Conservation (phyloP, 2,329 filamentous ascomycete species). For the Exserohilum rostratum region DNA sequence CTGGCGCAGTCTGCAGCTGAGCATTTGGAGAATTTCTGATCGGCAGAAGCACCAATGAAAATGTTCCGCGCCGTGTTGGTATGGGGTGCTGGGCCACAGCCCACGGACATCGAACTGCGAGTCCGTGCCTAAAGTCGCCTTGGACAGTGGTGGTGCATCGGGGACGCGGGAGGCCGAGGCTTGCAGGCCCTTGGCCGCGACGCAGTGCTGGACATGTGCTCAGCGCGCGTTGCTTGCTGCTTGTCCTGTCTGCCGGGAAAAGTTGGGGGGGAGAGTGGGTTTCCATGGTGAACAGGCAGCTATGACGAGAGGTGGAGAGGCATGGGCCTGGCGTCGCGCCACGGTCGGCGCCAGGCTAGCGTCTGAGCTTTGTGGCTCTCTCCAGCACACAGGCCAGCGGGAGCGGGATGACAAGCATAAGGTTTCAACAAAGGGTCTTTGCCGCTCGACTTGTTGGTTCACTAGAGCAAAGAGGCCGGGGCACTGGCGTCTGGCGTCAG, state of each 20-base stretch:
- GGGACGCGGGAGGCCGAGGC: slow-evolving; percentile 33
- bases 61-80: slow-evolving; percentile 16
- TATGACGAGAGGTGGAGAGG: slow-evolving; percentile 33
- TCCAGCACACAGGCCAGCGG: slow-evolving; percentile 38
- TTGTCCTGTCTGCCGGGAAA: slow-evolving; percentile 9
- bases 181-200: slow-evolving; percentile 25
- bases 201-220: slow-evolving; percentile 18
- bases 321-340: slow-evolving; percentile 29
- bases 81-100: slow-evolving; percentile 15
- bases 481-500: slow-evolving; percentile 13
- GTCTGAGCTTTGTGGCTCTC: slow-evolving; percentile 26
- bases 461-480: slow-evolving; percentile 22
- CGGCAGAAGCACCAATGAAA: slow-evolving; percentile 31
- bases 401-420: slow-evolving; percentile 50
- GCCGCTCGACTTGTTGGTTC: slow-evolving; percentile 25
- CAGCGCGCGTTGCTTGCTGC: slow-evolving; percentile 10
- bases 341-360: slow-evolving; percentile 35
- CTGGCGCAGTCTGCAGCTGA: slow-evolving; percentile 26
- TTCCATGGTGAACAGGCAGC: slow-evolving; percentile 13
- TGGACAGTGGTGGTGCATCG: slow-evolving; percentile 30
- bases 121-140: slow-evolving; percentile 25
- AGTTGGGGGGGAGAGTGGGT: slow-evolving; percentile 9
- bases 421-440: slow-evolving; percentile 43
- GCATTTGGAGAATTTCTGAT: slow-evolving; percentile 26
- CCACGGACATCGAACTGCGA: slow-evolving; percentile 25